phyloP scores from a whole-genome alignment of 2,329 filamentous ascomycete genomes.

The Oidium heveae region DNA sequence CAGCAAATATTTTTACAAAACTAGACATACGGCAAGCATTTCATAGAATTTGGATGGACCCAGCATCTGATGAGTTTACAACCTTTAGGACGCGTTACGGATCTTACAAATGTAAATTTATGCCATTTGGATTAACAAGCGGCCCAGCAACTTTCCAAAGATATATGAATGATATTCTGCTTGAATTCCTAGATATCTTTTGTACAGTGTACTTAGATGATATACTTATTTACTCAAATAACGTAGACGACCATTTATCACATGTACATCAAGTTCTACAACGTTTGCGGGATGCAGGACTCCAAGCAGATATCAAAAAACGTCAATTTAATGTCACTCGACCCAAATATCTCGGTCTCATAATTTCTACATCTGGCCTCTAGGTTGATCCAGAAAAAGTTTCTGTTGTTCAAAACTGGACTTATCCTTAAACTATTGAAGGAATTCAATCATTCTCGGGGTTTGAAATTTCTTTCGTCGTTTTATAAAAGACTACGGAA shows the following conservation, averaged over 20 bases:
- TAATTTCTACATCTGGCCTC: not conserved
- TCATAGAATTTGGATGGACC: slow-evolving; percentile 1
- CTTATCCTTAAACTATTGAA: not conserved
- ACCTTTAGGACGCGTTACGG: slow-evolving; percentile 1
- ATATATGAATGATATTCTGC: slow-evolving; percentile 2
- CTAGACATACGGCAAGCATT: slow-evolving; percentile 1
- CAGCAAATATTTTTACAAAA: not conserved
- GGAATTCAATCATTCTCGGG: not conserved
- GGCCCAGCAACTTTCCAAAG: not conserved
- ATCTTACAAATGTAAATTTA: slow-evolving; percentile 1
- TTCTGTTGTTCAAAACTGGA: not conserved
- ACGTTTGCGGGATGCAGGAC: not conserved
- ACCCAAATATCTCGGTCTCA: slow-evolving; percentile 1
- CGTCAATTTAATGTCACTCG: not conserved
- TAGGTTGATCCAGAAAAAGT: not conserved
- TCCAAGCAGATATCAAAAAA: slow-evolving; percentile 2
- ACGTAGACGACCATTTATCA: not conserved
- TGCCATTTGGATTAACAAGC: slow-evolving; percentile 2
- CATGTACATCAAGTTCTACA: slow-evolving; percentile 1
- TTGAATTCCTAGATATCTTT: slow-evolving; percentile 1
- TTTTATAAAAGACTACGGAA: not conserved
- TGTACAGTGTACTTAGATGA: slow-evolving; percentile 2
- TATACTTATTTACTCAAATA: slow-evolving; percentile 3
- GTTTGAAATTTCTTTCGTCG: not conserved
- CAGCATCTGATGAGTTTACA: not conserved